Evolutionary conservation across 371 early-diverging fungal species (phyloP), one percentile per base, ranked within the genome.

Genomic region (Saksenaea oblongispora): DNA sequence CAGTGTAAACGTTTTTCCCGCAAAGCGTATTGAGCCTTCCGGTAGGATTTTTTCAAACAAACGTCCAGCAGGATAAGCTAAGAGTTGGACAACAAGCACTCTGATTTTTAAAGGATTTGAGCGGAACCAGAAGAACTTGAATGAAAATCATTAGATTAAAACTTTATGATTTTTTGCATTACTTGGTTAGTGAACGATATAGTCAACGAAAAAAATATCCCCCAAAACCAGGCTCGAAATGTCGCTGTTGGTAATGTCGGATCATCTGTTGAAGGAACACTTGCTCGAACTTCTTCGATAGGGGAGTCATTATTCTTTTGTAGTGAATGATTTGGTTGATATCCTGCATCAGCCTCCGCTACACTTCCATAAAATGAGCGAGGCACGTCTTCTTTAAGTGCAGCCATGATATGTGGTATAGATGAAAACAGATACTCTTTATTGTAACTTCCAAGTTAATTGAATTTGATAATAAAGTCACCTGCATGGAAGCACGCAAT

Each of bases 171-270:
- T 51, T 27, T 17, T 26, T 22, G 2, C 34, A 17, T 37, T 65
- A 65, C 65, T 67, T 89, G 88, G 74, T 89, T 90, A 28, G 82
- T 77, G 65, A 87, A 83, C n/a, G 87, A 83, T 10, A 89, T 69
- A 24, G 74, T 66, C 14, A 77, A 58, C 3, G 80, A 79, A 62
- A 89, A 87, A 59, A 87, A 65, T 24, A 86, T 69, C 1, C 89
- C 90, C 31, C 91, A 76, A 11, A 87, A 66, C 83, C 87, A 86
- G 9, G 89, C 83, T 18, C 94, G 84, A 69, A 91, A 87, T 5
- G 94, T 92, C 58, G 89, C 70, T 5, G 84, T 82, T 14, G 92
- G 91, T 34, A 87, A 65, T 1, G 82, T 64, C 0, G 88, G 79
- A 44, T 88, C 78, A 42, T 90, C 91, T n/a, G 60, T 72, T 15